Conservation (phyloP, 306 rosid species). For the Begonia peltatifolia region DNA sequence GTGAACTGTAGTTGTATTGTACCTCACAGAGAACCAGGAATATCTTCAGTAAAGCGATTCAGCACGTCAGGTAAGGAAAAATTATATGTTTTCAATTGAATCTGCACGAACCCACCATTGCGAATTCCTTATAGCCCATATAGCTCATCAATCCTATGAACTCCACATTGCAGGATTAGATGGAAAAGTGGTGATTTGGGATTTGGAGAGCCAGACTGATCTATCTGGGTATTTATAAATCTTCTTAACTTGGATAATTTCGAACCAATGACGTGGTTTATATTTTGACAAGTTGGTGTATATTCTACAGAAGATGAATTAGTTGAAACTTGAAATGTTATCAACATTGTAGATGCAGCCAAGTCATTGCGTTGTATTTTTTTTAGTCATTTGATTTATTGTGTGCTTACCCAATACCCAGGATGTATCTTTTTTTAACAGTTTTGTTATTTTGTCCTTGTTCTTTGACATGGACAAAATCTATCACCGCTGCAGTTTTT, state of each 20-base stretch:
- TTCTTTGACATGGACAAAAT: too few species aligned
- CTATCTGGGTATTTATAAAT: slow-evolving; percentile 30
- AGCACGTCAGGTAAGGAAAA: slow-evolving; percentile 81
- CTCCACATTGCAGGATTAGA: slow-evolving; percentile 52
- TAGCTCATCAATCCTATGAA: slow-evolving; percentile 5
- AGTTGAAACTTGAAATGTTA: background rate
- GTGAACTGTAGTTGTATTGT: slow-evolving; percentile 50
- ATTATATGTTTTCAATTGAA: background rate
- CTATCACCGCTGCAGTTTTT: too few species aligned
- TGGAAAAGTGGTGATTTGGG: slow-evolving; percentile 78
- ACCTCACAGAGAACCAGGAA: slow-evolving; percentile 41
- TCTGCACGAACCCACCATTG: slow-evolving; percentile 2
- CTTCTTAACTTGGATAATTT: background rate
- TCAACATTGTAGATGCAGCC: too few species aligned
- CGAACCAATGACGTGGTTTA: background rate
- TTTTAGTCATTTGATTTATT: too few species aligned
- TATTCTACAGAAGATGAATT: background rate
- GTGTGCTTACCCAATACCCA: too few species aligned
- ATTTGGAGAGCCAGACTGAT: slow-evolving; percentile 71
- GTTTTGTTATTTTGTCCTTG: too few species aligned
- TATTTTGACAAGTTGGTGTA: background rate
- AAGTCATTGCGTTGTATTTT: too few species aligned
- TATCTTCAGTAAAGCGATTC: slow-evolving; percentile 40
- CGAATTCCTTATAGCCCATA: background rate
- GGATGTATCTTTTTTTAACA: too few species aligned